Percentiles rank a stretch among this genome's conserved stretches.
These are phyloP conservation scores for Epichloe sylvatica DNA, from an alignment of 2,329 filamentous ascomycete genomes.

Conservation along the genomic window DNA sequence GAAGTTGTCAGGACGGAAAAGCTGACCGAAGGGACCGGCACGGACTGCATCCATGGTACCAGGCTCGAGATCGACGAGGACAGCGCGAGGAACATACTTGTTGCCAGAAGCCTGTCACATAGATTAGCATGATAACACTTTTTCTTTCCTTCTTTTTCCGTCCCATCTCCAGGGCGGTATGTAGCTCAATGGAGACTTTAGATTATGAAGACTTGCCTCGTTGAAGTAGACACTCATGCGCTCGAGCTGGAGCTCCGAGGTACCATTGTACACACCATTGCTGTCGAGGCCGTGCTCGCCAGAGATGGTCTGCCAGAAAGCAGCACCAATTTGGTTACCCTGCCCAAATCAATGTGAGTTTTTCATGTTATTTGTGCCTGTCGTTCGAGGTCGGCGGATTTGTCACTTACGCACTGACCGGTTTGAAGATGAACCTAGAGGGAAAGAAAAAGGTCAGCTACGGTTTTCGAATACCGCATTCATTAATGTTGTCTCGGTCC, in stretches of 20 bases:
- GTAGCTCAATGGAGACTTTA: conserved; percentile 11
- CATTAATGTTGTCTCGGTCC: not conserved
- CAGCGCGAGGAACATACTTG: conserved; percentile 98
- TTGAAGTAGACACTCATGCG: conserved; percentile 99
- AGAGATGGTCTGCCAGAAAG: conserved; percentile 91
- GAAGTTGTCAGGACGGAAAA: conserved; percentile 99
- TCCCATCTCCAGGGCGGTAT: not conserved
- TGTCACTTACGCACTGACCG: conserved; percentile 79
- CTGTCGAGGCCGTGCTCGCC: conserved; percentile 94
- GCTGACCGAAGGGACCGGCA: conserved; percentile 91
- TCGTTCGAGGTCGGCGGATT: not conserved
- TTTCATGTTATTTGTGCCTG: conserved; percentile 6
- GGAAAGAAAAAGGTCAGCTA: conserved; percentile 39
- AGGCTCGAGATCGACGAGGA: conserved; percentile 97
- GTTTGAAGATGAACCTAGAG: conserved; percentile 98
- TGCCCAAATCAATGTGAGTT: conserved; percentile 32
- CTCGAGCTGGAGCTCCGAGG: conserved; percentile 96
- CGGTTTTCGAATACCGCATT: conserved; percentile 12
- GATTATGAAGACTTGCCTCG: conserved; percentile 32
- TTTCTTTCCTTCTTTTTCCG: not conserved
- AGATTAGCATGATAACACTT: not conserved
- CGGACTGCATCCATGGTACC: conserved; percentile 99
- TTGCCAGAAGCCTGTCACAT: conserved; percentile 65
- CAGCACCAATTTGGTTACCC: conserved; percentile 99
- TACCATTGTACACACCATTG: conserved; percentile 97